Evolutionary conservation across 176 grass and related monocot species (phyloP).

Genomic region (Carex littledalei): DNA sequence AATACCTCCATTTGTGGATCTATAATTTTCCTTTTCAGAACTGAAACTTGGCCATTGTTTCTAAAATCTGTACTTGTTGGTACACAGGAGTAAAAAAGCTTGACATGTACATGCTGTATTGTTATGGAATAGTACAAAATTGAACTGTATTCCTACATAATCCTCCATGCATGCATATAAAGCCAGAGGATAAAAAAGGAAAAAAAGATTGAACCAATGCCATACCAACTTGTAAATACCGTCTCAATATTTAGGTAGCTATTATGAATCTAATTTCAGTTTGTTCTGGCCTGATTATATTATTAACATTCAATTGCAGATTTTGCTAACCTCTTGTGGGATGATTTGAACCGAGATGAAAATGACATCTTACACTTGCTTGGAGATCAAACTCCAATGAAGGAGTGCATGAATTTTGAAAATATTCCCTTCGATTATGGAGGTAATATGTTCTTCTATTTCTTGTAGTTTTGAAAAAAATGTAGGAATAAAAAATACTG

Average conservation of each 20-base stretch:
- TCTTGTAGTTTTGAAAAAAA: neutral
- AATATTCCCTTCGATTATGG: neutral
- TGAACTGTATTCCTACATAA: neutral
- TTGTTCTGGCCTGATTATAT: neutral
- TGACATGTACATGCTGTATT: neutral
- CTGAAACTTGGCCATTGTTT: neutral
- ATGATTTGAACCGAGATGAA: conserved; percentile 23
- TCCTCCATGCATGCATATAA: neutral
- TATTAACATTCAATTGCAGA: conserved; percentile 15
- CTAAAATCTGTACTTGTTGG: neutral
- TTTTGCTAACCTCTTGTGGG: conserved; percentile 26
- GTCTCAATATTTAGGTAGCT: neutral
- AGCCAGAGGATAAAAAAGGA: neutral
- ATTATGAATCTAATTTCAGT: neutral
- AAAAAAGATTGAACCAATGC: neutral
- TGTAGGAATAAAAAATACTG: neutral
- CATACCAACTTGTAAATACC: neutral
- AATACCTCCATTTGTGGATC: neutral
- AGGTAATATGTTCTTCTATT: conserved; percentile 14
- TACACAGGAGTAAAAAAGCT: neutral
- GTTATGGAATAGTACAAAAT: neutral
- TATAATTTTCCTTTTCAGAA: neutral
- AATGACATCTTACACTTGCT: conserved; percentile 28
- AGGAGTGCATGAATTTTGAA: conserved; percentile 28
- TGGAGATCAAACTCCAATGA: conserved; percentile 39